These are phyloP conservation scores for Teratosphaeria gauchensis DNA, from an alignment of 2,329 filamentous ascomycete genomes.

Conservation along the genomic window DNA sequence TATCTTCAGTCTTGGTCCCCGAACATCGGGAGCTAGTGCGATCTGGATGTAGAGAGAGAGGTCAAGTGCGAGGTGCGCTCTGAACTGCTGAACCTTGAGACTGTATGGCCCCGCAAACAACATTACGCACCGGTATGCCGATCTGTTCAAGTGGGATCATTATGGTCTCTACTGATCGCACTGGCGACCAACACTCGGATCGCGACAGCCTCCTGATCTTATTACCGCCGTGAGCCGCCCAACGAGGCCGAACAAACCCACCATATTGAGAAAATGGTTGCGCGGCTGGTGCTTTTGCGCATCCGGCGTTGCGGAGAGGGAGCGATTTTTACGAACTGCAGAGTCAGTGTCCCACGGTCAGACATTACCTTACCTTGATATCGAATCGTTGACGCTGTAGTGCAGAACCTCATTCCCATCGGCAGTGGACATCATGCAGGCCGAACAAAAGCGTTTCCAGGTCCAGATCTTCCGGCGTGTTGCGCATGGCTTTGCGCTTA, in stretches of 20 bases:
- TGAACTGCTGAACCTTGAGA: too few relatives aligned
- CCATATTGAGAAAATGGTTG: constrained; percentile 12
- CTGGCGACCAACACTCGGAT: neutral
- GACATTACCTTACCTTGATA: neutral
- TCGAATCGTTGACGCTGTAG: neutral
- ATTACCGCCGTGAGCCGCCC: neutral
- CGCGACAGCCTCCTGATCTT: neutral
- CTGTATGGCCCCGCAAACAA: too few relatives aligned
- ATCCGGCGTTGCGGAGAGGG: constrained; percentile 43
- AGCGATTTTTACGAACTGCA: constrained; percentile 33
- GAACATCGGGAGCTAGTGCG: too few relatives aligned
- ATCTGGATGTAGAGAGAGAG: too few relatives aligned
- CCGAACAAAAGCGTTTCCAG: constrained; percentile 27
- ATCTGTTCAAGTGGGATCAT: neutral
- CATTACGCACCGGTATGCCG: neutral
- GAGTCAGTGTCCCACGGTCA: constrained; percentile 15
- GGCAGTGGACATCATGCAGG: constrained; percentile 36
- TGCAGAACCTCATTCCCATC: constrained; percentile 34
- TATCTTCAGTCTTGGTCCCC: too few relatives aligned
- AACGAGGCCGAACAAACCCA: neutral
- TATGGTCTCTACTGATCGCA: neutral
- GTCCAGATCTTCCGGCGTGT: constrained; percentile 27
- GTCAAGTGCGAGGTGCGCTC: too few relatives aligned
- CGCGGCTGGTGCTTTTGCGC: constrained; percentile 41
- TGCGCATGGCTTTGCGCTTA: constrained; percentile 27